These are phyloP conservation scores for Pseudocercospora fuligena DNA, from an alignment of 2,329 filamentous ascomycete genomes.

Conservation along the genomic window DNA sequence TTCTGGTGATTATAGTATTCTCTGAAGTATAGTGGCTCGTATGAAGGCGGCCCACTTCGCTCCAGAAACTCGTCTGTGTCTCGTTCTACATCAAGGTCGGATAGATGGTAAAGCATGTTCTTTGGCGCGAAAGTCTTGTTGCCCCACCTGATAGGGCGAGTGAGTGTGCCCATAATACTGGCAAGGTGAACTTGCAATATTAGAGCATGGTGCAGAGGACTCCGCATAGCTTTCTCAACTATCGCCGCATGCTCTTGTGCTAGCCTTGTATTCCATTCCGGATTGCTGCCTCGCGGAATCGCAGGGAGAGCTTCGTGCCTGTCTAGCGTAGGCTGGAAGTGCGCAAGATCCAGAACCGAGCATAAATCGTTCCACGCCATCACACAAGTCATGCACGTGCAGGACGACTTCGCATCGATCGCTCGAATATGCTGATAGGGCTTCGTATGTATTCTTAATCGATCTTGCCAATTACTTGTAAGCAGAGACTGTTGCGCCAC, in stretches of 20 bases:
- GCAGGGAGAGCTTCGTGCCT: conserved; percentile 57
- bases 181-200: conserved; percentile 56
- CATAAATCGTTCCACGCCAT: conserved; percentile 62
- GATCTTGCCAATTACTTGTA: conserved; percentile 48
- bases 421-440: conserved; percentile 59
- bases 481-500: conserved; percentile 45
- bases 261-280: conserved; percentile 58
- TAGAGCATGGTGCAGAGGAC: conserved; percentile 57
- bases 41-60: conserved; percentile 55
- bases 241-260: conserved; percentile 50
- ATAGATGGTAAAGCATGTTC: conserved; percentile 51
- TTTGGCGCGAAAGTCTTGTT: conserved; percentile 24
- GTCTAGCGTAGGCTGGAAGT: conserved; percentile 61
- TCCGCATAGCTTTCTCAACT: conserved; percentile 52
- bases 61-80: conserved; percentile 59
- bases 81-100: conserved; percentile 49
- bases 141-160: conserved; percentile 40
- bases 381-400: conserved; percentile 63
- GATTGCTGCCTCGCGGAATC: conserved; percentile 53
- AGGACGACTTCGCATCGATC: conserved; percentile 55
- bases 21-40: conserved; percentile 60
- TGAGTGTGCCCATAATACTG: conserved; percentile 53
- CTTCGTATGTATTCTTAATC: conserved; percentile 54
- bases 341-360: conserved; percentile 60
- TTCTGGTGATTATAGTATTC: conserved; percentile 64